These are phyloP conservation scores for Petunia secreta DNA, from an alignment of 257 asterid genomes.

Conservation along the genomic window DNA sequence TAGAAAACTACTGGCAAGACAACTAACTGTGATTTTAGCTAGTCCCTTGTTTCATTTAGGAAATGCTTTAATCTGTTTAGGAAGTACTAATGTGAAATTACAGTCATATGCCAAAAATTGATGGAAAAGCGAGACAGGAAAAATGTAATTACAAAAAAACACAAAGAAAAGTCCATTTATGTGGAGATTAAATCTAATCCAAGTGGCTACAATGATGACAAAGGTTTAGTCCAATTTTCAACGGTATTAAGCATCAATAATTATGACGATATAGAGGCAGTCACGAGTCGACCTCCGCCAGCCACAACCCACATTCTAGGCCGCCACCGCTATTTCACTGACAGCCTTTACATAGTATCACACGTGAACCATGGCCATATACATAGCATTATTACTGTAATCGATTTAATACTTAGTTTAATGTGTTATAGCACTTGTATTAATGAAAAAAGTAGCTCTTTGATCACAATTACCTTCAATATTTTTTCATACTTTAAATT, in stretches of 20 bases:
- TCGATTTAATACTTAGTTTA: too few relatives aligned
- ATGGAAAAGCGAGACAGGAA: background rate
- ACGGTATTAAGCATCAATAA: background rate
- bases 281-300: background rate
- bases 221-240: background rate
- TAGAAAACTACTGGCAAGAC: slow-evolving; percentile 17
- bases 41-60: too few relatives aligned
- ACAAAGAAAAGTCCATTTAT: background rate
- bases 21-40: background rate
- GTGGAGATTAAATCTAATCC: too few relatives aligned
- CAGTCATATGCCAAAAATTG: background rate
- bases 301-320: background rate
- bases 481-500: too few relatives aligned
- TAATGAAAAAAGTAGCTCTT: too few relatives aligned
- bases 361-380: background rate
- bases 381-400: too few relatives aligned
- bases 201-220: background rate
- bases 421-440: too few relatives aligned
- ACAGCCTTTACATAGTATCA: background rate
- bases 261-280: background rate
- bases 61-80: background rate
- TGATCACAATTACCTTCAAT: too few relatives aligned
- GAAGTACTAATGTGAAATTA: background rate
- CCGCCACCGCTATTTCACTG: background rate
- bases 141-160: background rate